Base-by-base conservation (phyloP, 2,329 filamentous ascomycete genomes). In the Calonectria montana region DNA sequence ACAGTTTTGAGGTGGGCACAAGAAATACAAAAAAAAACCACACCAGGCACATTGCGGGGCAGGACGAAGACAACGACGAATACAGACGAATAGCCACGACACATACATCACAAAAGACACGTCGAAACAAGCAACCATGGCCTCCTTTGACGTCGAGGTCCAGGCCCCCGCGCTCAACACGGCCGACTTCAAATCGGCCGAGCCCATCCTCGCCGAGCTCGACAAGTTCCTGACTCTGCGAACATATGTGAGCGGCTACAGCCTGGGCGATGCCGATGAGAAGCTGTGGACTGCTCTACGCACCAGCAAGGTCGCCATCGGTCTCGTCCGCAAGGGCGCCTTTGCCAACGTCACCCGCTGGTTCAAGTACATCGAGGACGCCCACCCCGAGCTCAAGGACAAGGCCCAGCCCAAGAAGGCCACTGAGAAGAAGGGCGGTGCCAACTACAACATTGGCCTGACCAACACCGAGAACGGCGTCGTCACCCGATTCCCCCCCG, bases 401-500 rank as follows among this genome's bases (percentile, higher is more conserved):
- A 92, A 93, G 70, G 88, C 76, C 29, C 71, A 70, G 3, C 75
- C 71, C 39, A 94, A 95, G 80, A 93, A 93, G 78, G 90, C 91
- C 59, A 90, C 91, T 57, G 89, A 90, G 73, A 92, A 91, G 81
- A 94, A 94, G 82, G 93, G 94, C 65, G 94, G 94, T 75, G 95
- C 91, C 70, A 97, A 92, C 87, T 98, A 97, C 85, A 95, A 97
- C 81, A 94, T 98, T 82, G 93, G 92, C 2, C 89, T 98, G 43
- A 91, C 94, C 79, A 94, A 97, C 82, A 93, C 94, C 10, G 94
- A 96, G 43, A 92, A 96, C 82, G 95, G 95, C 3, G 95, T 98
- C 70, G 94, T 98, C 23, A 97, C 95, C 25, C 90, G 96, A 79
- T 98, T 98, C 86, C 92, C 96, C 18, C 96, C 96, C 4, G 96